Conservation (phyloP, 2,329 filamentous ascomycete genomes). For the Cercospora sp. region DNA sequence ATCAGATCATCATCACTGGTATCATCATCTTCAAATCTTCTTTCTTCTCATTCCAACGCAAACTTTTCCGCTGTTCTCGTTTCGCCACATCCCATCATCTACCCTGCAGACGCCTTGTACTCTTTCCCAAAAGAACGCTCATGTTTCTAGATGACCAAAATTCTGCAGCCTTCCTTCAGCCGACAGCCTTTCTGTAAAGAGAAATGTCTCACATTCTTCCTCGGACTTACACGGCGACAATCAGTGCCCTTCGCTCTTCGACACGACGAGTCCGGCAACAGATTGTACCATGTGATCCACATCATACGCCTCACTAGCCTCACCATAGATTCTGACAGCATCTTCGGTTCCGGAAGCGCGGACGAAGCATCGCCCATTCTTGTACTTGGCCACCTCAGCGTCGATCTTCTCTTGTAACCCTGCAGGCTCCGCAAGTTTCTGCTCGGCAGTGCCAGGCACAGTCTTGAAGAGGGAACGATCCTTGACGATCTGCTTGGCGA, state of each 20-base stretch:
- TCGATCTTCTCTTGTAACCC: conserved; percentile 87
- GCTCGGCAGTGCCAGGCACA: conserved; percentile 75
- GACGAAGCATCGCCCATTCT: conserved; percentile 84
- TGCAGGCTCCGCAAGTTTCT: conserved; percentile 75
- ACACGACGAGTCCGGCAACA: conserved; percentile 54
- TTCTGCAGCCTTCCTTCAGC: background rate
- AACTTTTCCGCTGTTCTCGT: background rate
- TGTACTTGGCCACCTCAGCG: conserved; percentile 83
- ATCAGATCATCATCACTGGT: background rate
- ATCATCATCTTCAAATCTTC: background rate
- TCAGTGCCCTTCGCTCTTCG: conserved; percentile 14
- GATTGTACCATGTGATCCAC: conserved; percentile 87
- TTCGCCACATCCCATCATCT: background rate
- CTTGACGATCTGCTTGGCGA: conserved; percentile 87
- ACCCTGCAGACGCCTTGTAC: background rate
- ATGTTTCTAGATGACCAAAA: background rate
- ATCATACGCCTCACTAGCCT: conserved; percentile 84
- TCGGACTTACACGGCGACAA: background rate
- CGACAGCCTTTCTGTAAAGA: background rate
- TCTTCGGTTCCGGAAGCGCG: conserved; percentile 95
- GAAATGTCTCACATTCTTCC: background rate
- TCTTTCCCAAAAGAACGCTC: background rate
- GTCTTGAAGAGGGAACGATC: conserved; percentile 89
- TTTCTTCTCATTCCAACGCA: background rate
- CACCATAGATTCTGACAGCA: conserved; percentile 91